Base-by-base conservation (phyloP, 805 yeast species). In the Wickerhamomyces queroliae region DNA sequence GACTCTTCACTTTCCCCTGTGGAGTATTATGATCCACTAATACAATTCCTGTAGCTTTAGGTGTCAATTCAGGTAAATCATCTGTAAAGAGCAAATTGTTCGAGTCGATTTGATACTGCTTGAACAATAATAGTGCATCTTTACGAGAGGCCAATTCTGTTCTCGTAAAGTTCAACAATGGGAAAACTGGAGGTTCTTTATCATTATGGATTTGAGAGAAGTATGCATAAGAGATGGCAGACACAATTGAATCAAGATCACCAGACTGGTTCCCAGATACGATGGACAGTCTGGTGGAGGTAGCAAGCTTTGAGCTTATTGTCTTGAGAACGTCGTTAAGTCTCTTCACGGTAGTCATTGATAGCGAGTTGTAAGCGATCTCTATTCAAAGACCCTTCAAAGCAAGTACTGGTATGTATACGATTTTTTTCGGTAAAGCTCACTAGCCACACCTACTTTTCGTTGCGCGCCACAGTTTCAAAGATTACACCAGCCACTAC, bases 181-280 rank as follows among this genome's bases (percentile, higher is more conserved):
- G 99, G n/a, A 83, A 55, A 8, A 72, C 53, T 13, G 15, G 15
- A 2, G 59, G 51, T 12, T 54, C 55, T 22, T 55, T 45, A 15
- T 64, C 63, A 35, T 63, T 51, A 10, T 49, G 52, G 19, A 60
- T 40, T 39, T 68, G 61, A 22, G 64, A 61, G 43, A 82, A 70
- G 51, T 76, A 87, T 0, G 96, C 80, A 53, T 80, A 84, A 3
- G 83, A 54, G 5, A 93, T 65, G 0, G 97, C 81, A 40, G 83
- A 72, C 2, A 87, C 74, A 24, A 89, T 83, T 0, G 97, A 90
- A 59, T 91, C 99, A 64, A 93, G 64, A 59, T 91, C 89, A 0
- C 93, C 90, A 5, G 93, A 76, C 52, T 88, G 93, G 54, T 89
- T 89, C 1, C 97, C 97, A 0, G 83, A 65, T 0, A 82, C 90